A percentile compares a stretch with the other conserved stretches of the same genome.
phyloP scores from a whole-genome alignment of 2,329 filamentous ascomycete genomes.

The Stromatinia cepivora region DNA sequence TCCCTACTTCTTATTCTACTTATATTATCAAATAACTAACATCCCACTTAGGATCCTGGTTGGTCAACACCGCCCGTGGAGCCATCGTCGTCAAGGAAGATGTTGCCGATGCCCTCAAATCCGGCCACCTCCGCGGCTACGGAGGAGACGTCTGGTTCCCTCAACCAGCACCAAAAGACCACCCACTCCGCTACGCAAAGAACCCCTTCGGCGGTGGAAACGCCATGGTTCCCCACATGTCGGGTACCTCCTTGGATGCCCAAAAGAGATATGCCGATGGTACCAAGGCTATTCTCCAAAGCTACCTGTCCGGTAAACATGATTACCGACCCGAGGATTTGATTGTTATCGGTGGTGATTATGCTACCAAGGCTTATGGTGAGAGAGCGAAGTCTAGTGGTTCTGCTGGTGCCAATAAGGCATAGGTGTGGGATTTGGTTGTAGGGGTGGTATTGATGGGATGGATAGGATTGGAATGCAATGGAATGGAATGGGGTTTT shows the following conservation, averaged over 20 bases:
- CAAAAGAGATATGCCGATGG: constrained; percentile 89
- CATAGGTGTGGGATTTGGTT: neutral
- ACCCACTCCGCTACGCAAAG: constrained; percentile 88
- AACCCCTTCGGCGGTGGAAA: constrained; percentile 96
- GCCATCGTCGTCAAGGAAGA: constrained; percentile 99
- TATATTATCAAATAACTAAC: neutral
- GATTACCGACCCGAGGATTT: constrained; percentile 91
- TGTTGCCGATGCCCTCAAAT: constrained; percentile 88
- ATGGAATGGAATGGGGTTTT: neutral
- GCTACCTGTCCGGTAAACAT: constrained; percentile 82
- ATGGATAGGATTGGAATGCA: neutral
- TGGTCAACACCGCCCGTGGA: constrained; percentile 97
- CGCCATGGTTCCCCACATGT: constrained; percentile 99
- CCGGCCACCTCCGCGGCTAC: constrained; percentile 87
- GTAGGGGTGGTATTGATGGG: neutral
- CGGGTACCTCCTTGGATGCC: constrained; percentile 95
- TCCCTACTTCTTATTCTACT: constrained; percentile 59
- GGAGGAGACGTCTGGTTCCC: constrained; percentile 88
- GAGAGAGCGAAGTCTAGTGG: constrained; percentile 34
- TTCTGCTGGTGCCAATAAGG: constrained; percentile 16
- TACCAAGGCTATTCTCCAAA: constrained; percentile 85
- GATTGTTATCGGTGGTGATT: constrained; percentile 86
- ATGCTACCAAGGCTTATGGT: constrained; percentile 73
- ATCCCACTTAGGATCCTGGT: constrained; percentile 71
- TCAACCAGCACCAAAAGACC: constrained; percentile 91